These are phyloP conservation scores for Yarrowia hollandica DNA, from an alignment of 805 yeast species.

Conservation along the genomic window DNA sequence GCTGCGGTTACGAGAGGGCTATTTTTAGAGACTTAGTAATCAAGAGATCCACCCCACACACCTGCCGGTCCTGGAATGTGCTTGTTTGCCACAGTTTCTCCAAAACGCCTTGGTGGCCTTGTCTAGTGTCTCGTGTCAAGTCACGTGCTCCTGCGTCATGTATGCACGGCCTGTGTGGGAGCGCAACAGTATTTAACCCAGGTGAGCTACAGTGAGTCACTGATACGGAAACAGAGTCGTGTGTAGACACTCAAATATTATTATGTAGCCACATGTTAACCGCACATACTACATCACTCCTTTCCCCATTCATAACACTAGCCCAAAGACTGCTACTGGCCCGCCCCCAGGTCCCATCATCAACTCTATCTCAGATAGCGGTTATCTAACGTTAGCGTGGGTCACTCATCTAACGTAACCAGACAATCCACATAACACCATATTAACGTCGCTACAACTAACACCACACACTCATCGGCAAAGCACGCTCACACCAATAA, in stretches of 20 bases:
- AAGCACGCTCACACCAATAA: too few relatives aligned
- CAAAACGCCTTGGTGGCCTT: background rate
- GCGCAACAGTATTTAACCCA: background rate
- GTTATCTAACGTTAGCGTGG: conserved; percentile 19
- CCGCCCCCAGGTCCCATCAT: background rate
- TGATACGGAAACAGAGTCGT: background rate
- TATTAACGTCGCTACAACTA: background rate
- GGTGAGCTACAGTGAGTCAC: background rate
- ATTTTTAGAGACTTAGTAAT: too few relatives aligned
- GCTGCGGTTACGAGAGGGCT: too few relatives aligned
- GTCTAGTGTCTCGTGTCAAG: conserved; percentile 1
- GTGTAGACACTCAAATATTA: background rate
- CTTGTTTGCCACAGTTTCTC: background rate
- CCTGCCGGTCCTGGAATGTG: too few relatives aligned
- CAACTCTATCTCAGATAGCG: conserved; percentile 23
- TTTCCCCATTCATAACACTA: background rate
- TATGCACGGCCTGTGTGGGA: background rate
- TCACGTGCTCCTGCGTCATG: conserved; percentile 27
- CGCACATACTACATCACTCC: background rate
- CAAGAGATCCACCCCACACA: too few relatives aligned
- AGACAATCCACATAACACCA: background rate
- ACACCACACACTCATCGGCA: too few relatives aligned
- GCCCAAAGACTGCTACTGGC: background rate
- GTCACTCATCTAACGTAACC: background rate
- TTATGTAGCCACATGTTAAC: background rate